Evolutionary conservation across 2,329 filamentous ascomycete species (phyloP).

Genomic region (Aureobasidium pullulans): DNA sequence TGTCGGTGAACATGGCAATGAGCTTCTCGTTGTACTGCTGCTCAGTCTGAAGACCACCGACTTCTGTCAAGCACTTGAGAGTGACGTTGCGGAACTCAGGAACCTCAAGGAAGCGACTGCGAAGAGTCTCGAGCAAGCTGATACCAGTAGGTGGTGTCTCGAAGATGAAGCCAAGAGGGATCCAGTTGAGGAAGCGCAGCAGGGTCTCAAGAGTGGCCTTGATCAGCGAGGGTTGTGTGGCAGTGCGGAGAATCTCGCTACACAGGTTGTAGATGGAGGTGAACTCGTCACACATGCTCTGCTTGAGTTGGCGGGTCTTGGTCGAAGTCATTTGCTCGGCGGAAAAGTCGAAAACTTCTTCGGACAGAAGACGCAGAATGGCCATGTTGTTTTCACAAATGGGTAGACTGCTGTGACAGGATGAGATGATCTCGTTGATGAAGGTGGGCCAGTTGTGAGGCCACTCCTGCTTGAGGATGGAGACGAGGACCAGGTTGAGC

Average conservation of each 20-base stretch:
- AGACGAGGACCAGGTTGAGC: constrained; percentile 93
- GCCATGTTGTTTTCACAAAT: constrained; percentile 99
- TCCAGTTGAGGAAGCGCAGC: constrained; percentile 97
- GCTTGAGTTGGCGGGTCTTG: constrained; percentile 94
- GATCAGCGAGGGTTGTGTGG: constrained; percentile 79
- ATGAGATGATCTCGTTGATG: constrained; percentile 98
- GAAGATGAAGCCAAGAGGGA: constrained; percentile 96
- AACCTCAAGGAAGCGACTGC: constrained; percentile 84
- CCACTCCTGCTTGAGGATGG: constrained; percentile 98
- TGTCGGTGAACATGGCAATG: constrained; percentile 97
- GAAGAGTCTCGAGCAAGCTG: constrained; percentile 81
- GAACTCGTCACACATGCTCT: constrained; percentile 98
- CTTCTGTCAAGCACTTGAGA: constrained; percentile 93
- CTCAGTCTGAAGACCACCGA: constrained; percentile 86
- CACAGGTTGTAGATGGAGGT: constrained; percentile 97
- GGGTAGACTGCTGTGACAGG: constrained; percentile 88
- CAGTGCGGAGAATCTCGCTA: constrained; percentile 86
- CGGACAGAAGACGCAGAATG: constrained; percentile 87
- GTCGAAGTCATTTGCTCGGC: constrained; percentile 98
- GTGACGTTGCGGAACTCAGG: constrained; percentile 96
- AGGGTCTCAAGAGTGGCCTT: constrained; percentile 96
- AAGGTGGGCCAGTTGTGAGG: constrained; percentile 99
- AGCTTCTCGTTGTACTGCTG: constrained; percentile 88
- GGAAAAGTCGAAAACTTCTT: constrained; percentile 98
- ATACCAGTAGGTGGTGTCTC: constrained; percentile 63